Conservation (phyloP, 345 rosid species). For the Adansonia digitata region DNA sequence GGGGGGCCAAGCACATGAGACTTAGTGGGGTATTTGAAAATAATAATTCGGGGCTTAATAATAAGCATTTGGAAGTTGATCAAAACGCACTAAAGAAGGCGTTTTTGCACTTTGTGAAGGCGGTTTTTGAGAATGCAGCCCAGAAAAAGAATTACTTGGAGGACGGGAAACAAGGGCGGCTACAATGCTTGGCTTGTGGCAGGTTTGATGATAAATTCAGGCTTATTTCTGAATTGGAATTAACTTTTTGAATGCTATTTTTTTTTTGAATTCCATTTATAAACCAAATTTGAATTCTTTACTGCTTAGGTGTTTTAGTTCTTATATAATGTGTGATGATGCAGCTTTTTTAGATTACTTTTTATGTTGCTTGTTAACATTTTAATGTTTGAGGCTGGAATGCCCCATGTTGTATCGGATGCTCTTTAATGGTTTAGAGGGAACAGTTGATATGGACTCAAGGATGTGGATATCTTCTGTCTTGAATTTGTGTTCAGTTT, state of each 20-base stretch:
- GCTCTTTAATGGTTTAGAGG: background rate
- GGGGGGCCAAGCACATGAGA: slow-evolving; percentile 55
- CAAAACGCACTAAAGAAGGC: slow-evolving; percentile 57
- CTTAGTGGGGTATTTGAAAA: slow-evolving; percentile 27
- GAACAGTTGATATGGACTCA: background rate
- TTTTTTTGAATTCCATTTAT: slow-evolving; percentile 10
- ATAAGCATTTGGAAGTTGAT: slow-evolving; percentile 51
- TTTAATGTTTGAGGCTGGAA: background rate
- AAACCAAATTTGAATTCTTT: background rate
- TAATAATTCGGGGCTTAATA: slow-evolving; percentile 19
- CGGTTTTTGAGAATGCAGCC: slow-evolving; percentile 49
- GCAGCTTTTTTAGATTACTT: background rate
- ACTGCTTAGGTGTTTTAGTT: slow-evolving; percentile 18
- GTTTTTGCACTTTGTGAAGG: slow-evolving; percentile 62
- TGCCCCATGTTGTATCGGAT: no score
- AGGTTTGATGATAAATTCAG: slow-evolving; percentile 53
- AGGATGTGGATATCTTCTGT: background rate
- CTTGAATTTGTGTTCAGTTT: background rate
- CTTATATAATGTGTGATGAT: background rate
- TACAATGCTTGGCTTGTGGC: slow-evolving; percentile 77
- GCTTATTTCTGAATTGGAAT: slow-evolving; percentile 14
- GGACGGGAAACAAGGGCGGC: slow-evolving; percentile 70
- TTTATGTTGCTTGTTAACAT: background rate
- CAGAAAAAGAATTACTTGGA: slow-evolving; percentile 73
- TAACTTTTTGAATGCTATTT: slow-evolving; percentile 12